Conservation (phyloP, 1,284 basidiomycete genomes). For the Trametes polyzona region DNA sequence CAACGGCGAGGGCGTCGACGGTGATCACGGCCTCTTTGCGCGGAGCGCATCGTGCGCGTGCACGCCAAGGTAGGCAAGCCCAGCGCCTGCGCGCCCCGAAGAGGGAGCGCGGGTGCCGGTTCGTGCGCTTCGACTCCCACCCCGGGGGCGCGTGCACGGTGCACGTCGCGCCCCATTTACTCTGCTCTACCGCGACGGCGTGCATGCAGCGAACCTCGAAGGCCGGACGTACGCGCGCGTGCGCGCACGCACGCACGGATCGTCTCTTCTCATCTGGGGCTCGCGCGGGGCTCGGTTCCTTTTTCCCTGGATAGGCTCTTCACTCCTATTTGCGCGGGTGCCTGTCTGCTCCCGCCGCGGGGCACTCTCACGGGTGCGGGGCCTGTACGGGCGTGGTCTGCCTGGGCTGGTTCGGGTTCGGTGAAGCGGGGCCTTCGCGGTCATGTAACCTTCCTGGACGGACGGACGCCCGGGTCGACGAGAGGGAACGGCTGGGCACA, state of each 20-base stretch:
- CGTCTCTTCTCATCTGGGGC: constrained; percentile 8
- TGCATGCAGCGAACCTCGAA: neutral
- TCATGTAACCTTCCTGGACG: constrained; percentile 1
- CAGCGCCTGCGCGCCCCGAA: neutral
- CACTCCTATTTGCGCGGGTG: constrained; percentile 13
- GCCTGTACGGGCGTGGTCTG: neutral
- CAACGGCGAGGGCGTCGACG: neutral
- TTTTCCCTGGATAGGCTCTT: constrained; percentile 2
- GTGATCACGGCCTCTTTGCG: constrained; percentile 7
- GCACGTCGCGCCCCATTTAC: too few species aligned
- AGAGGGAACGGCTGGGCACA: neutral
- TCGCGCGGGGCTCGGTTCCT: constrained; percentile 1
- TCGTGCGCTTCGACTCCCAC: neutral
- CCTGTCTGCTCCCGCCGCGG: constrained; percentile 8
- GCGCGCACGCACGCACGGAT: neutral
- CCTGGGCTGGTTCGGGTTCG: neutral
- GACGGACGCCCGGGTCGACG: neutral
- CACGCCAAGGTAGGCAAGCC: neutral
- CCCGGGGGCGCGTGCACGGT: neutral
- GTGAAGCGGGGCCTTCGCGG: neutral
- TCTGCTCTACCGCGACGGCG: too few species aligned
- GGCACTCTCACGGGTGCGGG: neutral
- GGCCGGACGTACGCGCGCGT: too few species aligned
- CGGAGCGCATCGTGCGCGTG: constrained; percentile 9
- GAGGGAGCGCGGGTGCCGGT: neutral